Evolutionary conservation across 2,329 filamentous ascomycete genomes (phyloP).

Genomic region (Pleoardoris graminearum): DNA sequence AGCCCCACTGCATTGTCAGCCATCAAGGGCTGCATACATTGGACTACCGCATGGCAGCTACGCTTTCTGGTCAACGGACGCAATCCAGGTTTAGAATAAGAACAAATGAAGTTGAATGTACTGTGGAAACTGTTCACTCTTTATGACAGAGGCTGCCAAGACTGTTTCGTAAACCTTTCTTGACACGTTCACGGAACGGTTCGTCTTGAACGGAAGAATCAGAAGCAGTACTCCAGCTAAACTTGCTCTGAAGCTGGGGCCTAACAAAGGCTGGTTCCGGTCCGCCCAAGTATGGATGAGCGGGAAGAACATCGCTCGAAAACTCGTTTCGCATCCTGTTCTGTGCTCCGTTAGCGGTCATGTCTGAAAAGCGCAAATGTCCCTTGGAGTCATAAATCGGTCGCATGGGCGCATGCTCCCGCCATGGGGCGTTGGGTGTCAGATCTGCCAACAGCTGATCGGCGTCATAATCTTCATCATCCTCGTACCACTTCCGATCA

Average conservation of each 20-base stretch:
- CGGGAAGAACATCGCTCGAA: not conserved
- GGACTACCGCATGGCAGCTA: too few relatives aligned
- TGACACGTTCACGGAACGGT: not conserved
- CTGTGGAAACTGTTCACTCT: not conserved
- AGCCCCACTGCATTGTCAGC: too few relatives aligned
- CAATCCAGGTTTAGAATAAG: too few relatives aligned
- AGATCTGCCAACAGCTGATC: constrained; percentile 12
- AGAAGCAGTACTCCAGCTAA: not conserved
- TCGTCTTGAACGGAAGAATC: not conserved
- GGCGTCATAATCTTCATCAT: constrained; percentile 14
- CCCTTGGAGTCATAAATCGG: not conserved
- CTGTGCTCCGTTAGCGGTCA: not conserved
- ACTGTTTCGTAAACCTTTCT: not conserved
- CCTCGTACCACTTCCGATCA: constrained; percentile 16
- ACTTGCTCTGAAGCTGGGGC: not conserved
- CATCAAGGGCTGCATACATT: too few relatives aligned
- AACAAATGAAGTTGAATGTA: too few relatives aligned
- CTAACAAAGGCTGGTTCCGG: not conserved
- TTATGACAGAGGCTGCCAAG: not conserved
- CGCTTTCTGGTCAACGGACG: too few relatives aligned
- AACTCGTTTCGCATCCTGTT: not conserved
- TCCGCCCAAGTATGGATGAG: not conserved
- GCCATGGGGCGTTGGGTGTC: constrained; percentile 7
- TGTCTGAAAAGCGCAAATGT: not conserved
- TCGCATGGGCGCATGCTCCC: not conserved